Conservation (phyloP, 2,329 filamentous ascomycete species). For the Aspergillus candidus region DNA sequence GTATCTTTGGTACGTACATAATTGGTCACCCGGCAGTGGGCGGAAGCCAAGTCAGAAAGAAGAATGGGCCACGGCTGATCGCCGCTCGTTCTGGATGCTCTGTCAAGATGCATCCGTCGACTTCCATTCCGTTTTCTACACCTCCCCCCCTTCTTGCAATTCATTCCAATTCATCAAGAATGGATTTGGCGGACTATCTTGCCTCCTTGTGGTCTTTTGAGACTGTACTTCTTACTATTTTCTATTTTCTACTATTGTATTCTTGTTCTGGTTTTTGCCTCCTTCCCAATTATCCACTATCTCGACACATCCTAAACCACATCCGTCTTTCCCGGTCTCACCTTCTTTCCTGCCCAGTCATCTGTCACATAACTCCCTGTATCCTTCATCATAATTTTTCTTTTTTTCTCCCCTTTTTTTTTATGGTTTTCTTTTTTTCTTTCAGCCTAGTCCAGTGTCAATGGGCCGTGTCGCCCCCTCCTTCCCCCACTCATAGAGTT, state of each 20-base stretch:
- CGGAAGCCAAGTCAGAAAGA: constrained; percentile 14
- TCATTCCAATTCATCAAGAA: too few relatives aligned
- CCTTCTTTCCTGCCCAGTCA: constrained; percentile 14
- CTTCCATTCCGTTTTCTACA: neutral
- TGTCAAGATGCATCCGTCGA: constrained; percentile 18
- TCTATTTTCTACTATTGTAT: neutral
- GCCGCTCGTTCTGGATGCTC: constrained; percentile 1
- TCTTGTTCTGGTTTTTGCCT: neutral
- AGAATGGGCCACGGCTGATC: constrained; percentile 5
- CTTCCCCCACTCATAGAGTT: neutral
- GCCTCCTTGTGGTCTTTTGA: too few relatives aligned
- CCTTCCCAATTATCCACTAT: constrained; percentile 12
- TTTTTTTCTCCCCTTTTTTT: constrained; percentile 2
- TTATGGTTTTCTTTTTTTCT: neutral
- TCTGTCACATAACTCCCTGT: constrained; percentile 3
- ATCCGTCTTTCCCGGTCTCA: constrained; percentile 21
- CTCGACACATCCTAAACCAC: constrained; percentile 8
- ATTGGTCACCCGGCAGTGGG: constrained; percentile 11
- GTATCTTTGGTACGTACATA: too few relatives aligned
- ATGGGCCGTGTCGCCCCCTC: neutral
- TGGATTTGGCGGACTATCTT: too few relatives aligned
- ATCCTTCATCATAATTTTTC: constrained; percentile 5
- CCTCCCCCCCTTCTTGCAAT: neutral
- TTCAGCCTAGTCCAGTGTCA: neutral
- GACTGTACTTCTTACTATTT: constrained; percentile 1